A percentile compares a stretch with the other conserved stretches of the same genome.
phyloP scores from a whole-genome alignment of 306 rosid genomes.

The Geum urbanum region DNA sequence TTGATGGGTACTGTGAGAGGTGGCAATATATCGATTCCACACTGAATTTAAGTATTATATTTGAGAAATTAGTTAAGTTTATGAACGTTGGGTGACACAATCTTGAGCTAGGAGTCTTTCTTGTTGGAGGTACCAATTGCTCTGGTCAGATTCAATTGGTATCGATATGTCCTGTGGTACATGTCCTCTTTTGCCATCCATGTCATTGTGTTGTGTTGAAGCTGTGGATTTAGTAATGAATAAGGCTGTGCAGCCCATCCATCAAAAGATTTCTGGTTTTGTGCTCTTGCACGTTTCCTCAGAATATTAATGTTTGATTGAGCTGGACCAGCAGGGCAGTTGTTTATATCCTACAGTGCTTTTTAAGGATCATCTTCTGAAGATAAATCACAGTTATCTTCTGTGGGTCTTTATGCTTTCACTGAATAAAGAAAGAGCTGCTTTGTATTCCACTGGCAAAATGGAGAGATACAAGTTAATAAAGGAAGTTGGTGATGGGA shows the following conservation, averaged over 20 bases:
- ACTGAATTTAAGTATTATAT: slow-evolving; percentile 37
- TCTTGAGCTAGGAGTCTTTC: slow-evolving; percentile 31
- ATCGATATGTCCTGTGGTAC: slow-evolving; percentile 57
- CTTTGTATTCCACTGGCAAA: slow-evolving; percentile 43
- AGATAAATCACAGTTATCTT: slow-evolving; percentile 67
- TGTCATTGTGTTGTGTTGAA: slow-evolving; percentile 36
- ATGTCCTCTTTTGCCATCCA: slow-evolving; percentile 39
- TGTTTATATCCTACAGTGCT: slow-evolving; percentile 40
- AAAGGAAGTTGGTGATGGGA: slow-evolving; percentile 99
- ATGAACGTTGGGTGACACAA: slow-evolving; percentile 38
- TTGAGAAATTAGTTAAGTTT: slow-evolving; percentile 42
- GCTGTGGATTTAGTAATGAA: slow-evolving; percentile 47
- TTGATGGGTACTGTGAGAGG: slow-evolving; percentile 48
- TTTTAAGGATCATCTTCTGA: slow-evolving; percentile 40
- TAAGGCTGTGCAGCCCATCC: slow-evolving; percentile 68
- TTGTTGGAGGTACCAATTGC: slow-evolving; percentile 33
- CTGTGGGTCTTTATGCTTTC: slow-evolving; percentile 42
- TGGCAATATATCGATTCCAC: slow-evolving; percentile 36
- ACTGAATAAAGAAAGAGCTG: slow-evolving; percentile 66
- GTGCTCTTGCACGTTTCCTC: slow-evolving; percentile 45
- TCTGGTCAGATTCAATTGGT: slow-evolving; percentile 34
- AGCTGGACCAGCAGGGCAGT: slow-evolving; percentile 50
- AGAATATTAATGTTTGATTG: slow-evolving; percentile 70
- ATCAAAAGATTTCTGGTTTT: slow-evolving; percentile 59
- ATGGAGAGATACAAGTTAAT: slow-evolving; percentile 98